phyloP scores from a whole-genome alignment of 768 basidiomycete genomes.

The Naganishia vaughanmartiniae region DNA sequence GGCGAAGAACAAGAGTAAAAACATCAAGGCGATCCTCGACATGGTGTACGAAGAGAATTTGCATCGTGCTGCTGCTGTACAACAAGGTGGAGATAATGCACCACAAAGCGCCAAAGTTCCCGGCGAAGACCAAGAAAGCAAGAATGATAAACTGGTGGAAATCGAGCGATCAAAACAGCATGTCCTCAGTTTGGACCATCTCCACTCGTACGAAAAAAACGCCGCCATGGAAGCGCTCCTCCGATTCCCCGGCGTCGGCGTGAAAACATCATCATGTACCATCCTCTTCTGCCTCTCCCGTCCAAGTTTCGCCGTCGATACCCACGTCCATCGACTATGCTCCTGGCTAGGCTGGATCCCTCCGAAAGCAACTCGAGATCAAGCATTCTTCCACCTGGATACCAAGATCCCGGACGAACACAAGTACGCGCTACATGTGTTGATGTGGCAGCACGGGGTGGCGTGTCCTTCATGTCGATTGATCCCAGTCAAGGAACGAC shows the following conservation, averaged over 20 bases:
- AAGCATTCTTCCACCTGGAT: constrained; percentile 45
- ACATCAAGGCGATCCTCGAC: constrained; percentile 43
- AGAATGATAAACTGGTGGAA: constrained; percentile 6
- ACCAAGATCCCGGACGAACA: constrained; percentile 44
- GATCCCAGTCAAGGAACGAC: constrained; percentile 26
- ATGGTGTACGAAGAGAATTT: constrained; percentile 35
- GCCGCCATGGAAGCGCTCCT: constrained; percentile 43
- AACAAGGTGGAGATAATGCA: background rate
- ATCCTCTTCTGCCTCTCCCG: constrained; percentile 43
- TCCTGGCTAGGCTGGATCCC: constrained; percentile 45
- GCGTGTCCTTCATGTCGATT: constrained; percentile 28
- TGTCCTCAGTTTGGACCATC: constrained; percentile 42
- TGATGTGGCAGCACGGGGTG: constrained; percentile 43
- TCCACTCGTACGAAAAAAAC: constrained; percentile 41
- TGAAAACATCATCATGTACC: constrained; percentile 47
- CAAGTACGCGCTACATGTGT: constrained; percentile 44
- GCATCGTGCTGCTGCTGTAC: constrained; percentile 6
- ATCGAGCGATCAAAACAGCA: constrained; percentile 14
- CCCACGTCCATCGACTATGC: constrained; percentile 46
- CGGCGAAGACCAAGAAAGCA: background rate
- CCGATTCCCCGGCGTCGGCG: constrained; percentile 42
- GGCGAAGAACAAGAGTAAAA: constrained; percentile 42
- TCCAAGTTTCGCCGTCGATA: constrained; percentile 47
- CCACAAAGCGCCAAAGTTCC: background rate
- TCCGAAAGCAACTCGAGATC: constrained; percentile 39